Evolutionary conservation across 2,329 filamentous ascomycete species (phyloP), one percentile per base, ranked within the genome.

Genomic region (Colletotrichum falcatum): DNA sequence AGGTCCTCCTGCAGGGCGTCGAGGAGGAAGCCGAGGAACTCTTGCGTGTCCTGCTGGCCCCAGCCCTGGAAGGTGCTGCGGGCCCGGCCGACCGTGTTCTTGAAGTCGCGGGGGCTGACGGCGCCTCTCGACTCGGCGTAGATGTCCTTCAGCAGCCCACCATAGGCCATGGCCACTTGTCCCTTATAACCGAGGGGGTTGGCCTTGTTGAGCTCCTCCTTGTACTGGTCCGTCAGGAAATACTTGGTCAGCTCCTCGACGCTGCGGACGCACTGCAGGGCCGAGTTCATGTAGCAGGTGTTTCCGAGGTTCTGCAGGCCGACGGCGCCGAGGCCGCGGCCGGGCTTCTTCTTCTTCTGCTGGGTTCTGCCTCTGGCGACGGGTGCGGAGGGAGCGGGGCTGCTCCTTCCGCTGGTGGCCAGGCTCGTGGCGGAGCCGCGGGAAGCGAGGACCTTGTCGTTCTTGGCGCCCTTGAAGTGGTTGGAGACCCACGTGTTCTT

Each of bases 251-350:
- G 83, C 80, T 99, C 96, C 78, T 97, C 94, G 0, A 98, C 94
- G 75, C 94, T 97, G 61, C 95, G 91, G 61, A 99, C 89, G 79
- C 96, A 99, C 79, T 99, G 96, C 65, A 98, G 85, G 12, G 96
- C 96, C 28, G 95, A 97, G 81, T 98, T 98, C 95, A 98, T 98
- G 83, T 99, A 99, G 82, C 96, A 99, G 0, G 96, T 98, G 77
- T 99, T 99, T 59, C 96, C 96, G 18, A 99, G 84, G 77, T 99
- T 99, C 73, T 89, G 90, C 62, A 99, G 84, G 42, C 96, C 96
- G 51, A 95, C 92, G 49, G 91, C 92, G 39, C 96, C 96, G 42
- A 90, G 81, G 16, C 89, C 89, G 72, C 90, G 90, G 12, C 92
- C 92, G 48, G 90, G 88, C 74, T 89, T 90, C 74, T 89, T 90